A percentile compares a stretch with the other conserved stretches of the same genome.
phyloP scores from a whole-genome alignment of 75 land plant genomes.

The Sequoiadendron giganteum region DNA sequence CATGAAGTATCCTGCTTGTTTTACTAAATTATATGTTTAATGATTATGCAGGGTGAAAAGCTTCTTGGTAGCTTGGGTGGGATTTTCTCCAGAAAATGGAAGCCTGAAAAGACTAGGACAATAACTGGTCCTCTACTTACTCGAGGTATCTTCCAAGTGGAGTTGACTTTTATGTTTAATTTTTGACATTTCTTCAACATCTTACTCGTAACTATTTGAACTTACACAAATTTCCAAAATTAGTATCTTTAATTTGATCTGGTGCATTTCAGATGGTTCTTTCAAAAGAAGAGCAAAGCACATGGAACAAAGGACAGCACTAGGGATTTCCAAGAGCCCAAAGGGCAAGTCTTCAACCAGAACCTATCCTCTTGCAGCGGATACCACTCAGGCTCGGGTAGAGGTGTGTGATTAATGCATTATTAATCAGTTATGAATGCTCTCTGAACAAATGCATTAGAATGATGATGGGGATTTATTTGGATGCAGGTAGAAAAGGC shows the following conservation, averaged over 20 bases:
- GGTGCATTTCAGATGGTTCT: constrained; percentile 49
- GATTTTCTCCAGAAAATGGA: constrained; percentile 91
- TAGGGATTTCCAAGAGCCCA: constrained; percentile 41
- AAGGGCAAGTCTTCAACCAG: constrained; percentile 26
- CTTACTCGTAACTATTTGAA: background rate
- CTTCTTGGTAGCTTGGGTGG: constrained; percentile 93
- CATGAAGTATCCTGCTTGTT: background rate
- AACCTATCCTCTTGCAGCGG: constrained; percentile 31
- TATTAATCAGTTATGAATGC: background rate
- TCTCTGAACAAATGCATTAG: background rate
- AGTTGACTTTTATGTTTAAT: background rate
- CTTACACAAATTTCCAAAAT: background rate
- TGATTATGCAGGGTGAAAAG: constrained; percentile 81
- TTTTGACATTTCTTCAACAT: background rate
- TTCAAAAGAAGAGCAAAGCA: constrained; percentile 43
- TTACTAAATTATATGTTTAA: background rate
- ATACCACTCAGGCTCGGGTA: constrained; percentile 49
- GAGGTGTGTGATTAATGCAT: constrained; percentile 40
- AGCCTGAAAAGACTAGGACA: constrained; percentile 73
- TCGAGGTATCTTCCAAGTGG: constrained; percentile 29
- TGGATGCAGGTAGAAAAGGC: constrained; percentile 63
- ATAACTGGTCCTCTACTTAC: constrained; percentile 62
- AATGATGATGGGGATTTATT: background rate
- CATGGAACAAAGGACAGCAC: constrained; percentile 60
- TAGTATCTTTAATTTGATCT: background rate